These are phyloP conservation scores for Saturnispora galanensis DNA, from an alignment of 805 yeast species.

Conservation along the genomic window DNA sequence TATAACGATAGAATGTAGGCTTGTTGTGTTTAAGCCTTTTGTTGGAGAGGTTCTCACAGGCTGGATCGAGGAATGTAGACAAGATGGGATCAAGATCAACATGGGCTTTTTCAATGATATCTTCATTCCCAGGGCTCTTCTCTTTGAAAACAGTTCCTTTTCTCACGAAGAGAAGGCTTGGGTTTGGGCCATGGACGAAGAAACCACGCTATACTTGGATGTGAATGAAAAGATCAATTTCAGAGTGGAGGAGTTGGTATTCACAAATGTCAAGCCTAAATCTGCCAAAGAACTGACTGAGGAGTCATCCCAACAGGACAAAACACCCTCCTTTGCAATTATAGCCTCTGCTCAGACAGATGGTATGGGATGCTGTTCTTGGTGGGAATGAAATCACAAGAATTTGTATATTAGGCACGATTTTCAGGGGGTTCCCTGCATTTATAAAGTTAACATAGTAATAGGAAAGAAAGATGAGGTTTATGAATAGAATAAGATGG, in stretches of 20 bases:
- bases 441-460: too few relatives aligned
- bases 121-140: slow-evolving; percentile 70
- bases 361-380: slow-evolving; percentile 91
- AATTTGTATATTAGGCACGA: too few relatives aligned
- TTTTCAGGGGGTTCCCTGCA: too few relatives aligned
- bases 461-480: too few relatives aligned
- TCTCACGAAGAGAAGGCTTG: slow-evolving; percentile 76
- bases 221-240: slow-evolving; percentile 85
- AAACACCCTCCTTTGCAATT: slow-evolving; percentile 72
- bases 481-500: too few relatives aligned
- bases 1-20: slow-evolving; percentile 63
- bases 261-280: slow-evolving; percentile 73
- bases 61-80: slow-evolving; percentile 81
- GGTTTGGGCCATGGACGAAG: slow-evolving; percentile 79
- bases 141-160: slow-evolving; percentile 49
- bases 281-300: slow-evolving; percentile 34
- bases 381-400: slow-evolving; percentile 67
- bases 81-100: slow-evolving; percentile 77
- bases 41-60: slow-evolving; percentile 90
- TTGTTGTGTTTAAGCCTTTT: slow-evolving; percentile 85
- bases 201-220: slow-evolving; percentile 72
- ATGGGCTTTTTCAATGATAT: slow-evolving; percentile 89
- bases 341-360: slow-evolving; percentile 89
- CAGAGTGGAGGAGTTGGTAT: slow-evolving; percentile 82
- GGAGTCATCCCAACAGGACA: slow-evolving; percentile 20